Evolutionary conservation across 2,329 filamentous ascomycete species (phyloP).

Genomic region (Fusarium stilboides): DNA sequence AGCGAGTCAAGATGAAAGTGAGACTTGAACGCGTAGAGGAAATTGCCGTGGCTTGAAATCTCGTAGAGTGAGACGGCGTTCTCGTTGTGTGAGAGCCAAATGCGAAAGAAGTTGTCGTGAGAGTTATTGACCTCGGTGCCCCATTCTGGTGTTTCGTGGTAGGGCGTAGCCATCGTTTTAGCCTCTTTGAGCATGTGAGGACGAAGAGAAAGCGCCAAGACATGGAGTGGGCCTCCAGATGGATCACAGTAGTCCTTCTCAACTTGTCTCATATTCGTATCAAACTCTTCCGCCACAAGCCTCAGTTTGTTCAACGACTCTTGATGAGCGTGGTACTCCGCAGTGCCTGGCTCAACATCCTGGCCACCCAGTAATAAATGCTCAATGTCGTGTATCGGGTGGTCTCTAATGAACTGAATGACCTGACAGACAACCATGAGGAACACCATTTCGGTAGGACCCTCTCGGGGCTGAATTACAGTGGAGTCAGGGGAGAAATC

Average conservation of each 20-base stretch:
- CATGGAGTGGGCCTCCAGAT: conserved; percentile 3
- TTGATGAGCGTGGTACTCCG: not conserved
- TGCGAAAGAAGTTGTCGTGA: conserved; percentile 17
- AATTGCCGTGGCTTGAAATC: not conserved
- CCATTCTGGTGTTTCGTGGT: conserved; percentile 21
- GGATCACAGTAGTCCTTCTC: conserved; percentile 15
- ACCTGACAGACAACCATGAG: not conserved
- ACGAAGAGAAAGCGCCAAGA: not conserved
- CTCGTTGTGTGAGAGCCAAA: conserved; percentile 22
- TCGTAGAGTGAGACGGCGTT: not conserved
- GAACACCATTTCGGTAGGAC: conserved; percentile 24
- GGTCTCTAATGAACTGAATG: conserved; percentile 4
- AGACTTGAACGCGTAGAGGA: not conserved
- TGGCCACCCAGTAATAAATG: conserved; percentile 8
- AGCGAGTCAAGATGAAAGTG: conserved; percentile 16
- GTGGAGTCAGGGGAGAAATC: conserved; percentile 2
- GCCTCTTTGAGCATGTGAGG: conserved; percentile 6
- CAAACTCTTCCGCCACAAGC: not conserved
- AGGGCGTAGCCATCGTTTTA: not conserved
- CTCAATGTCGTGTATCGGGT: conserved; percentile 7
- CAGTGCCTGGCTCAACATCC: conserved; percentile 10
- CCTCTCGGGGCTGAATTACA: not conserved
- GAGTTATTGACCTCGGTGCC: conserved; percentile 2
- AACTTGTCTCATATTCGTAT: not conserved
- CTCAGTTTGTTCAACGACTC: not conserved